Conservation (phyloP, 768 basidiomycete species). For the Boletellus sp. region DNA sequence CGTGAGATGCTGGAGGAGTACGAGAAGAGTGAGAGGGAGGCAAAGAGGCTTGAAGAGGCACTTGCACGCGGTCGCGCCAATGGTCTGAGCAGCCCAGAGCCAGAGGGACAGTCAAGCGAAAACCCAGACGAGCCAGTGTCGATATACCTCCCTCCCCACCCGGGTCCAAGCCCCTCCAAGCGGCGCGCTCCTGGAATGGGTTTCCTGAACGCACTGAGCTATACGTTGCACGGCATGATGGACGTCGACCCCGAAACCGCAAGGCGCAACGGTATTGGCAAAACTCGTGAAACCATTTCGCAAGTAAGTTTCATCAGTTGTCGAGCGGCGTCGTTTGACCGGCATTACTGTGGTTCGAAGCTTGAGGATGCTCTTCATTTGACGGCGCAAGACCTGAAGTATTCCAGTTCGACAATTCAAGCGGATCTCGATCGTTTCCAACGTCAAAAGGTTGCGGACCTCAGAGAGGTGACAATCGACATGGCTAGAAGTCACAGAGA, state of each 20-base stretch:
- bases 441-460: constrained; percentile 95
- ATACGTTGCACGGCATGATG: constrained; percentile 97
- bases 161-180: constrained; percentile 68
- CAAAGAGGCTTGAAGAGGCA: constrained; percentile 84
- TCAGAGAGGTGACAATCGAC: constrained; percentile 89
- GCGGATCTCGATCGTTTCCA: constrained; percentile 98
- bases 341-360: constrained; percentile 40
- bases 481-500: constrained; percentile 90
- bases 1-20: constrained; percentile 82
- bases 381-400: constrained; percentile 91
- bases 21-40: constrained; percentile 91
- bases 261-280: constrained; percentile 86
- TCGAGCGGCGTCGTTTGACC: constrained; percentile 16
- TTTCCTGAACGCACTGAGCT: constrained; percentile 84
- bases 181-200: constrained; percentile 76
- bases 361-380: constrained; percentile 93
- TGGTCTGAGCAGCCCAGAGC: constrained; percentile 21
- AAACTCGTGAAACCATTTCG: constrained; percentile 92
- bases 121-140: constrained; percentile 42
- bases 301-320: constrained; percentile 52
- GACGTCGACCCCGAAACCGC: constrained; percentile 98
- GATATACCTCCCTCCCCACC: constrained; percentile 67
- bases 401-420: constrained; percentile 94
- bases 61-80: constrained; percentile 55
- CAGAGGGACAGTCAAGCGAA: constrained; percentile 34